Conservation (phyloP, 768 basidiomycete species). For the Hysterangium stoloniferum region DNA sequence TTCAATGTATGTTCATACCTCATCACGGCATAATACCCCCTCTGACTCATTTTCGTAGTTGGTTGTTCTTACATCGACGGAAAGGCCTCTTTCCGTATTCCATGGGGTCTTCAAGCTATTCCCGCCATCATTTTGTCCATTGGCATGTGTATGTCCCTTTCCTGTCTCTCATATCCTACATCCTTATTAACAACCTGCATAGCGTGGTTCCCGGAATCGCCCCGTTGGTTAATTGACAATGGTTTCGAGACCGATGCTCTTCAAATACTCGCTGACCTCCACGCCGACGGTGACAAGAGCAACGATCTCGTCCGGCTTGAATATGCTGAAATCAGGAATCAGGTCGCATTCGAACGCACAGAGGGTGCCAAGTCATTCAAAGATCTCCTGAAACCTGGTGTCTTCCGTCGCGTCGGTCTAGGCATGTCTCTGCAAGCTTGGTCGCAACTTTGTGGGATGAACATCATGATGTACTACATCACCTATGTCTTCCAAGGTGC, state of each 20-base stretch:
- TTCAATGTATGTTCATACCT: conserved; percentile 33
- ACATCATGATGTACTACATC: conserved; percentile 71
- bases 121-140: conserved; percentile 61
- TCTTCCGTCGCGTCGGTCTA: conserved; percentile 62
- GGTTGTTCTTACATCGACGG: conserved; percentile 69
- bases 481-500: conserved; percentile 73
- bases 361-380: conserved; percentile 65
- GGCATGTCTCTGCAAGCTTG: conserved; percentile 73
- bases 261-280: conserved; percentile 66
- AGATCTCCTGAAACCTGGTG: conserved; percentile 58
- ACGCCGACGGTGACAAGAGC: conserved; percentile 52
- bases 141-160: conserved; percentile 57
- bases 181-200: background rate
- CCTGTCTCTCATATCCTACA: conserved; percentile 23
- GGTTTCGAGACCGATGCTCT: conserved; percentile 55
- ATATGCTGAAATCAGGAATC: conserved; percentile 54
- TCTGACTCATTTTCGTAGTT: conserved; percentile 20
- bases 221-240: conserved; percentile 65
- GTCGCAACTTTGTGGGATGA: conserved; percentile 72
- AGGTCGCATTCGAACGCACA: conserved; percentile 45
- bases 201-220: conserved; percentile 31
- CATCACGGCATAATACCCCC: conserved; percentile 12
- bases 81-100: conserved; percentile 67
- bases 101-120: conserved; percentile 75
- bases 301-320: conserved; percentile 61